Conservation (phyloP, 202 grass and related monocot genomes). For the Hordeum pubiflorum region DNA sequence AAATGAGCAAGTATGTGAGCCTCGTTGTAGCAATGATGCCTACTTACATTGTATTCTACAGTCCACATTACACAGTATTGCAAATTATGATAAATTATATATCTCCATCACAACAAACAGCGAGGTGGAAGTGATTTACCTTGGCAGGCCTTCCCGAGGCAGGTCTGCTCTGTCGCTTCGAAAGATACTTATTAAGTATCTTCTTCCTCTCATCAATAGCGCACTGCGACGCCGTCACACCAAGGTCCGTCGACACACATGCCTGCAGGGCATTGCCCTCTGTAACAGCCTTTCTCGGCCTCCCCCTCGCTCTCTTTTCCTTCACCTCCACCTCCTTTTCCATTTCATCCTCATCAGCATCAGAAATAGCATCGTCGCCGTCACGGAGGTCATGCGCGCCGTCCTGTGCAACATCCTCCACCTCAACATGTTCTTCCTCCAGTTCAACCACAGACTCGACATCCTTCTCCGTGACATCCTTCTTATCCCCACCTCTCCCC, state of each 20-base stretch:
- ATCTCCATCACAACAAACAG: neutral
- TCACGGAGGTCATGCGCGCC: neutral
- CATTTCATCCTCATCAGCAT: conserved; percentile 3
- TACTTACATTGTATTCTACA: neutral
- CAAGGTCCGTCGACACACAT: conserved; percentile 29
- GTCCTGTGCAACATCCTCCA: neutral
- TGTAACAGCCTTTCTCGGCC: conserved; percentile 37
- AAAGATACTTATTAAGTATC: conserved; percentile 64
- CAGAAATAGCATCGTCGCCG: neutral
- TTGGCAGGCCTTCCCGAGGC: conserved; percentile 41
- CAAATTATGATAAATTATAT: neutral
- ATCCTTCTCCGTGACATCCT: neutral
- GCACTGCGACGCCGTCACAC: conserved; percentile 41
- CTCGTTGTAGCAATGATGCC: neutral
- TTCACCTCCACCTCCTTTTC: conserved; percentile 31
- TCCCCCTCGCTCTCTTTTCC: conserved; percentile 37
- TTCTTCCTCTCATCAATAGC: conserved; percentile 67
- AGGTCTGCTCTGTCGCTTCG: conserved; percentile 54
- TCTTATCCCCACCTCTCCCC: conserved; percentile 12
- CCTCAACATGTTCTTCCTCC: neutral
- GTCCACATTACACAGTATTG: neutral
- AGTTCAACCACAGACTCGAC: neutral
- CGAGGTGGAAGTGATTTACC: conserved; percentile 38
- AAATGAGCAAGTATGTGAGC: neutral
- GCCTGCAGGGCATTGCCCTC: conserved; percentile 31